Evolutionary conservation across 225 moss, liverwort and hornwort species (phyloP), one percentile per base, ranked within the genome.

Genomic region (Straminergon stramineum): DNA sequence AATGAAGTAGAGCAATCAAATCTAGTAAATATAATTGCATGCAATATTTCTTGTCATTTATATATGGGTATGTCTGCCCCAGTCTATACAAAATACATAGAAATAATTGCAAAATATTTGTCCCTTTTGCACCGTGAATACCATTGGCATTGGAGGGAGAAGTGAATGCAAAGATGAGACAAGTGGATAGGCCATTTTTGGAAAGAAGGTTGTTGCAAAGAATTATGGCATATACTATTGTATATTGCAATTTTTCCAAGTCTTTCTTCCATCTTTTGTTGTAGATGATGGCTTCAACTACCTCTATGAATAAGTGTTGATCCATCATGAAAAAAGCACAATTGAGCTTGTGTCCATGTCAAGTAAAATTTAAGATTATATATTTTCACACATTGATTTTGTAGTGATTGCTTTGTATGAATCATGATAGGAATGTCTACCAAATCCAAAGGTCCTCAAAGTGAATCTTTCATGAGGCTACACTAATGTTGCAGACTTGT

Each of bases 71-170:
- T 23, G 9, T 24, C 4, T 9, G 0, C 8, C 8, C 2, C 0
- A 23, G 0, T 55, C 2, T 24, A 0, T 3, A 55, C 2, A 0
- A 15, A 55, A 55, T 37, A 24, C 3, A 78, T 24, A 0, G 5
- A 55, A 55, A 23, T 5, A 75, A 75, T 32, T 52, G 32, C 13
- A 52, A 75, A 32, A 52, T 6, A 35, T 22, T 53, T 0, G 1
- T 35, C 3, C 2, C 2, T 35, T 14, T 0, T 15, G 3, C 8
- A 52, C 20, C 13, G 20, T 52, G 11, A 75, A 52, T 0, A 77
- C 8, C 8, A 22, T 53, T 53, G 15, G 9, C 22, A 77, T 22
- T 8, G 1, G 13, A 8, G 5, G 11, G 11, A 3, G 28, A 3
- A 26, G 34, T 22, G 13, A 73, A 27, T 2, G 37, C 56, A 37